Evolutionary conservation across 2,329 filamentous ascomycete species (phyloP).

Genomic region (Arthroderma sp.): DNA sequence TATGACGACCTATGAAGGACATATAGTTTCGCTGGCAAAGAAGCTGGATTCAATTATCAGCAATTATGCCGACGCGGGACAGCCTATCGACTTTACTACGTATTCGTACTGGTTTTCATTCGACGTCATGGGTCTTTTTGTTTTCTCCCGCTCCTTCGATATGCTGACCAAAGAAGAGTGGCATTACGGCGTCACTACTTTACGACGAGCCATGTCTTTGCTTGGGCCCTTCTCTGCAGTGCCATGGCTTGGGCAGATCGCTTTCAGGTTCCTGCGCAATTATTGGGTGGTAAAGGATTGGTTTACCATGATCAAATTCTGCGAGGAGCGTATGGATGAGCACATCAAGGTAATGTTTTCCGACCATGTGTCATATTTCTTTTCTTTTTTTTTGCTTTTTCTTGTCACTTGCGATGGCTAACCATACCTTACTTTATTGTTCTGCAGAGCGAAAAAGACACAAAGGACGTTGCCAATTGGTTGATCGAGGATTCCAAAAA

Average conservation of each 20-base stretch:
- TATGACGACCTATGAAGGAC: conserved; percentile 3
- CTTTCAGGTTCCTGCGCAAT: conserved; percentile 2
- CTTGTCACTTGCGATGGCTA: background rate
- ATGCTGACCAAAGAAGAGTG: conserved; percentile 24
- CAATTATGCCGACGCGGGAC: background rate
- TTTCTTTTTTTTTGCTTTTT: conserved; percentile 7
- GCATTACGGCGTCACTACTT: conserved; percentile 4
- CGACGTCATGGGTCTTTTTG: conserved; percentile 35
- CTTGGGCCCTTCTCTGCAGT: conserved; percentile 4
- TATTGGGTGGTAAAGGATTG: conserved; percentile 1
- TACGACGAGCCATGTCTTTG: conserved; percentile 7
- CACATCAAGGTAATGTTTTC: conserved; percentile 6
- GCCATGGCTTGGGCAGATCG: conserved; percentile 11
- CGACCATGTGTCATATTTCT: no score
- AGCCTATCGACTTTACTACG: background rate
- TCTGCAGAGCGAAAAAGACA: conserved; percentile 11
- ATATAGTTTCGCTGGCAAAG: conserved; percentile 24
- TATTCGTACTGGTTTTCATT: conserved; percentile 1
- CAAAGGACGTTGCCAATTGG: conserved; percentile 9
- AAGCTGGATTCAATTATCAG: background rate
- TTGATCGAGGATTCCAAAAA: conserved; percentile 15
- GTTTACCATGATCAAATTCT: conserved; percentile 1
- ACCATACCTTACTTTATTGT: background rate
- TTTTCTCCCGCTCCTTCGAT: conserved; percentile 31
- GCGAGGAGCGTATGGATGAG: conserved; percentile 19